A percentile compares a stretch with the other conserved stretches of the same genome.
Evolutionary conservation across 345 rosid genomes (phyloP).

Genomic region (Leavenworthia alabamica): DNA sequence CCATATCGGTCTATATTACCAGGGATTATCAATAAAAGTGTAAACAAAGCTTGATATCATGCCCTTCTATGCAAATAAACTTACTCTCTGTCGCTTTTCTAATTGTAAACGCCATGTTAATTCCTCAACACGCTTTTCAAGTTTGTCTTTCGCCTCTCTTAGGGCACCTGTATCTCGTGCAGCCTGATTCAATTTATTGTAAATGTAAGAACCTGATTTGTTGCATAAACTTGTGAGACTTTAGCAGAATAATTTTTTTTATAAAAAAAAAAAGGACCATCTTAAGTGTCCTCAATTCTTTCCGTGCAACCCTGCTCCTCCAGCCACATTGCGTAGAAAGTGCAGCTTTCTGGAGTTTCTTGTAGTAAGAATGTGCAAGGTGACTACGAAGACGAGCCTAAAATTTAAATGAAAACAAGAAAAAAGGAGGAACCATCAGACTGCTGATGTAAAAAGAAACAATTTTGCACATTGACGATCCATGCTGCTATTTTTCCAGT

Average conservation of each 20-base stretch:
- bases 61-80: conserved; percentile 15
- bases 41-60: background rate
- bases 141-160: conserved; percentile 95
- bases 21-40: background rate
- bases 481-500: background rate
- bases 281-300: conserved; percentile 80
- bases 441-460: background rate
- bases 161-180: conserved; percentile 96
- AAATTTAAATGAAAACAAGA: conserved; percentile 12
- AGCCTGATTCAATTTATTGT: conserved; percentile 48
- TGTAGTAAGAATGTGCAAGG: conserved; percentile 64
- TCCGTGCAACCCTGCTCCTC: conserved; percentile 93
- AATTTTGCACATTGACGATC: background rate
- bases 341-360: conserved; percentile 78
- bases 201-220: conserved; percentile 23
- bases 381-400: conserved; percentile 79
- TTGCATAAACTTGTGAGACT: background rate
- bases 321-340: conserved; percentile 87
- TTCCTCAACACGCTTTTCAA: conserved; percentile 97
- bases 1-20: conserved; percentile 65
- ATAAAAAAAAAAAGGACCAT: conserved; percentile 47
- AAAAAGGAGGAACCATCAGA: conserved; percentile 20
- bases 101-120: conserved; percentile 95
- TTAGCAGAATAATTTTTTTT: background rate
- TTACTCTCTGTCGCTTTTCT: conserved; percentile 94